Conservation (phyloP, 768 basidiomycete species). For the Tubosaeta sp. region DNA sequence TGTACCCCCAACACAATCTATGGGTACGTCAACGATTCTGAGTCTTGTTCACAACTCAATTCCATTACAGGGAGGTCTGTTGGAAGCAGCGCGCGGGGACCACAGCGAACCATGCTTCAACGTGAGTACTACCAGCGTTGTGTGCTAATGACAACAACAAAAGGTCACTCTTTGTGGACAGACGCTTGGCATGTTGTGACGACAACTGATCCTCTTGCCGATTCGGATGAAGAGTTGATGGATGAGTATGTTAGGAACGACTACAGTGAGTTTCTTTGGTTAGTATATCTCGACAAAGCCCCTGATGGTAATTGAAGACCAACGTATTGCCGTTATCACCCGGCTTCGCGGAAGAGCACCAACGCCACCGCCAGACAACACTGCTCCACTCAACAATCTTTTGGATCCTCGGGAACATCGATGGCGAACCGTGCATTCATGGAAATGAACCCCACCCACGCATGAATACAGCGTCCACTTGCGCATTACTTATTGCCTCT, state of each 20-base stretch:
- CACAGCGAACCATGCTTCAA: conserved; percentile 43
- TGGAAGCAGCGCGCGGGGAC: conserved; percentile 13
- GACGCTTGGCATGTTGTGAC: conserved; percentile 71
- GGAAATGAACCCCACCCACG: conserved; percentile 21
- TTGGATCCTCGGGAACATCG: conserved; percentile 30
- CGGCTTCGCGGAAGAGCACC: conserved; percentile 49
- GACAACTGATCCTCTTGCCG: conserved; percentile 59
- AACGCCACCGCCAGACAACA: conserved; percentile 38
- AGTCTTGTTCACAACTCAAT: conserved; percentile 2
- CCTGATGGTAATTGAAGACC: conserved; percentile 32
- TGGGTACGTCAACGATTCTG: conserved; percentile 18
- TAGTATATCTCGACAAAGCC: neutral
- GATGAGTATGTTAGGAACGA: conserved; percentile 62
- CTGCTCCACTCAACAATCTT: neutral
- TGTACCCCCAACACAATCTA: conserved; percentile 8
- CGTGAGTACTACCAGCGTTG: conserved; percentile 29
- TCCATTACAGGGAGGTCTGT: conserved; percentile 15
- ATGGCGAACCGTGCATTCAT: conserved; percentile 37
- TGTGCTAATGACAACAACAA: neutral
- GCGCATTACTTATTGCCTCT: neutral
- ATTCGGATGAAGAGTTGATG: conserved; percentile 69
- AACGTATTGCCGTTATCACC: conserved; percentile 49
- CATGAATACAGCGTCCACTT: neutral
- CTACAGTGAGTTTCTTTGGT: conserved; percentile 48
- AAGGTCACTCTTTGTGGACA: conserved; percentile 25